Evolutionary conservation across 345 rosid species (phyloP).

Genomic region (Pugionium dolabratum): DNA sequence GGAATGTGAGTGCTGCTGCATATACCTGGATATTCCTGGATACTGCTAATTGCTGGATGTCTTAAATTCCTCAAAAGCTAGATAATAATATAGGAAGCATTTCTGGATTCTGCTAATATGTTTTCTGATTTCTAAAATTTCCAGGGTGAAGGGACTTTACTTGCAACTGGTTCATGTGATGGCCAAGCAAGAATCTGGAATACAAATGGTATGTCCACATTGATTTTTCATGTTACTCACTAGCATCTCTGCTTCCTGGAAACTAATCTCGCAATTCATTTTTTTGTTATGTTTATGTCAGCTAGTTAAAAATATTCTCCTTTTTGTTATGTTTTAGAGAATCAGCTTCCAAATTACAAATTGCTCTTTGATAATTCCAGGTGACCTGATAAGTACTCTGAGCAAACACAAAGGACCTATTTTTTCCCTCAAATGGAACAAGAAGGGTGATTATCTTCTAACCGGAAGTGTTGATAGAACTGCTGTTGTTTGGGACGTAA

Average conservation of each 20-base stretch:
- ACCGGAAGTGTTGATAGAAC: constrained; percentile 97
- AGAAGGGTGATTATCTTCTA: constrained; percentile 97
- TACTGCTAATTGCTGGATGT: too few species aligned
- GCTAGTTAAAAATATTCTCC: too few species aligned
- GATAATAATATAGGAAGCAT: too few species aligned
- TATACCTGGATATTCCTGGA: too few species aligned
- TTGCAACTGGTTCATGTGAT: constrained; percentile 97
- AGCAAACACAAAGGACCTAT: constrained; percentile 96
- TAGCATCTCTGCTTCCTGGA: too few species aligned
- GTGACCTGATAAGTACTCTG: constrained; percentile 79
- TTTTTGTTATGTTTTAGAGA: constrained; percentile 21
- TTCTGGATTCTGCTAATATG: constrained; percentile 9
- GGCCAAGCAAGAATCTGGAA: constrained; percentile 97
- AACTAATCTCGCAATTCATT: too few species aligned
- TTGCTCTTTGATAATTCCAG: constrained; percentile 40
- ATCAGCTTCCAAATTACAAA: background rate
- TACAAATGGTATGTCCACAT: constrained; percentile 57
- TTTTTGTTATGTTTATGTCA: too few species aligned
- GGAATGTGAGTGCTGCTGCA: constrained; percentile 78
- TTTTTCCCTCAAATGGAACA: constrained; percentile 99
- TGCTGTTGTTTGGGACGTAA: constrained; percentile 98
- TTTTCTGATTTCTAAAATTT: constrained; percentile 24
- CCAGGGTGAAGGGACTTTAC: constrained; percentile 88
- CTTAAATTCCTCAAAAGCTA: background rate
- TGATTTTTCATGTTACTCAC: too few species aligned